These are phyloP conservation scores for Tulasnella sp. DNA, from an alignment of 768 basidiomycete genomes.

Conservation along the genomic window DNA sequence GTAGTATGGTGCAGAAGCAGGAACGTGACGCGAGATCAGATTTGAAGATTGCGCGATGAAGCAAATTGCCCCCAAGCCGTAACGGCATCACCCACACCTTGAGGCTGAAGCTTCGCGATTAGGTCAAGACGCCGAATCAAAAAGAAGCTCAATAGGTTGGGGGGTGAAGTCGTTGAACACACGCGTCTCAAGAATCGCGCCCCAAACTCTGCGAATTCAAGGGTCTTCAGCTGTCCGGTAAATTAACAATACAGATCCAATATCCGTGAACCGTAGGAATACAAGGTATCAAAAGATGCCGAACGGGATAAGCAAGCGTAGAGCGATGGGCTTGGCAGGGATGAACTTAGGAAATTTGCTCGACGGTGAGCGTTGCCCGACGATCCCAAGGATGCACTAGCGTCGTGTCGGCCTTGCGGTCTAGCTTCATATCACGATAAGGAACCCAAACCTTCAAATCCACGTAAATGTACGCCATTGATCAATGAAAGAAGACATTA, in stretches of 20 bases:
- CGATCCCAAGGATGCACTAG: background rate
- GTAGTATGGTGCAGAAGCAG: background rate
- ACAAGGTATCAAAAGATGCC: background rate
- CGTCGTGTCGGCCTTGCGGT: background rate
- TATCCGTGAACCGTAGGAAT: background rate
- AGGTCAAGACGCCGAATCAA: background rate
- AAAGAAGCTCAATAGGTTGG: background rate
- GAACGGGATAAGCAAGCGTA: background rate
- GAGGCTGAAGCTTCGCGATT: background rate
- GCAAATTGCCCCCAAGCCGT: background rate
- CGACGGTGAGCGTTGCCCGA: background rate
- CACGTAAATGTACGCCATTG: background rate
- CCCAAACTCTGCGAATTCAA: background rate
- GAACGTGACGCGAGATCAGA: constrained; percentile 3
- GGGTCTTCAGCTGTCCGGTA: background rate
- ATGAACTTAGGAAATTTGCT: background rate
- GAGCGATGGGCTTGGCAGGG: background rate
- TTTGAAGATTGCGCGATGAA: constrained; percentile 2
- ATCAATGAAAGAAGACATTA: background rate
- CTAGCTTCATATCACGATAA: background rate
- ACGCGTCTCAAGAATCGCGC: background rate
- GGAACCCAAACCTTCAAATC: background rate
- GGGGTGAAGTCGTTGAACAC: background rate
- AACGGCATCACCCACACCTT: background rate
- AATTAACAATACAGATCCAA: background rate